Evolutionary conservation across 106 monocot species (phyloP), one percentile per base, ranked within the genome.

Genomic region (Posidonia australis): DNA sequence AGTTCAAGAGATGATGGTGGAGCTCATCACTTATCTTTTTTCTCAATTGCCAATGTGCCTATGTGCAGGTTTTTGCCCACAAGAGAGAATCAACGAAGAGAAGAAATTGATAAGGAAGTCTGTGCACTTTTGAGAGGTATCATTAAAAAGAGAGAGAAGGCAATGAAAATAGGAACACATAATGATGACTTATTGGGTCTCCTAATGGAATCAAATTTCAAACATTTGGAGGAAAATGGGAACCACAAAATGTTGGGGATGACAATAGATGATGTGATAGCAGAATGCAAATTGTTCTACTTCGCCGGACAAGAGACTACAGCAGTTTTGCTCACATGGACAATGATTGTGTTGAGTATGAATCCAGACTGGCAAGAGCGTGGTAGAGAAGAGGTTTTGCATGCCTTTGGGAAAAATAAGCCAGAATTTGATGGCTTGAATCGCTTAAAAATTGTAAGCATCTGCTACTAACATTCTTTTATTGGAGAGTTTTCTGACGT

Each of bases 201-300:
- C 36, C 62, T 84, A 30, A 19, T 84, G 65, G 70, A 80, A 30
- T 80, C 83, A 2, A 77, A 70, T 29, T 47, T 69, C 53, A 72
- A 30, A 1, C 21, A 76, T 0, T 47, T 18, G 16, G 45, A 58
- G 60, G 45, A 64, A 54, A 24, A 56, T 17, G 68, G 61, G 27
- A 30, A 51, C 25, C 55, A 58, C 11, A 43, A 54, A 1, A 28
- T 48, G 19, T 43, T 25, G 12, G 51, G 69, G 14, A 51, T 80
- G 80, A 77, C 71, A 44, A 74, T 43, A 5, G 74, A 81, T 20
- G 90, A 90, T 0, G 78, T 90, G 41, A 90, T 90, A 13, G 82
- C 83, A 26, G 83, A 90, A 46, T 86, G 90, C 72, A 83, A 83
- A 59, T 63, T 90, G 6, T 90, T 90, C 78, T 90, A 90, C 71